Percentiles rank a stretch among this genome's conserved stretches.
Conservation (phyloP, 164 flowering plant species). For the Brasenia schreberi region DNA sequence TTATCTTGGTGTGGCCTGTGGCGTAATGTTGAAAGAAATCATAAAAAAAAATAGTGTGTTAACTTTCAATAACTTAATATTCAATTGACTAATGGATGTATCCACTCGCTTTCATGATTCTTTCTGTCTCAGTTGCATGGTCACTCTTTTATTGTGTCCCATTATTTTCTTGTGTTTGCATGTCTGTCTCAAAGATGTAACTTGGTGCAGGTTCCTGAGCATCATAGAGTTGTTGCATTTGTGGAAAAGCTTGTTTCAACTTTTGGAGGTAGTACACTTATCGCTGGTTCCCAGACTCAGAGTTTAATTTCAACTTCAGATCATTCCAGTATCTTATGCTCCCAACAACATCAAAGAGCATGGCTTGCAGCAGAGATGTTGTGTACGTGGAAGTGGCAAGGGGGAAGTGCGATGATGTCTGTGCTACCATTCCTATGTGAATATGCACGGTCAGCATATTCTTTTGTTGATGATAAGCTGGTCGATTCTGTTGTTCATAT, state of each 20-base stretch:
- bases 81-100: too few species aligned
- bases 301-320: slow-evolving; percentile 13
- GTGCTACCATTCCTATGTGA: slow-evolving; percentile 47
- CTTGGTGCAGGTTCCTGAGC: slow-evolving; percentile 28
- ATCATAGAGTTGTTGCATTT: slow-evolving; percentile 38
- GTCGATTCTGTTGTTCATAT: slow-evolving; percentile 42
- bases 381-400: slow-evolving; percentile 90
- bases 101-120: neutral
- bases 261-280: slow-evolving; percentile 45
- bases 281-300: slow-evolving; percentile 24
- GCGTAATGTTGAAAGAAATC: too few species aligned
- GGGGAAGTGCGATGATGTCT: slow-evolving; percentile 54
- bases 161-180: neutral
- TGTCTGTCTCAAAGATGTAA: neutral
- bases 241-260: slow-evolving; percentile 46
- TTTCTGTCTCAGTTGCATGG: neutral
- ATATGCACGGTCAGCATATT: slow-evolving; percentile 24
- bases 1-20: too few species aligned
- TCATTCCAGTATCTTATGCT: slow-evolving; percentile 9
- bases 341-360: slow-evolving; percentile 26
- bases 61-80: too few species aligned
- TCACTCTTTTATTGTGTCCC: too few species aligned
- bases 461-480: slow-evolving; percentile 18
- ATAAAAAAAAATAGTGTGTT: too few species aligned
- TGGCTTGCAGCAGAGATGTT: slow-evolving; percentile 92